Conservation (phyloP, 148 eudicot genomes). For the Camellia granthamiana region DNA sequence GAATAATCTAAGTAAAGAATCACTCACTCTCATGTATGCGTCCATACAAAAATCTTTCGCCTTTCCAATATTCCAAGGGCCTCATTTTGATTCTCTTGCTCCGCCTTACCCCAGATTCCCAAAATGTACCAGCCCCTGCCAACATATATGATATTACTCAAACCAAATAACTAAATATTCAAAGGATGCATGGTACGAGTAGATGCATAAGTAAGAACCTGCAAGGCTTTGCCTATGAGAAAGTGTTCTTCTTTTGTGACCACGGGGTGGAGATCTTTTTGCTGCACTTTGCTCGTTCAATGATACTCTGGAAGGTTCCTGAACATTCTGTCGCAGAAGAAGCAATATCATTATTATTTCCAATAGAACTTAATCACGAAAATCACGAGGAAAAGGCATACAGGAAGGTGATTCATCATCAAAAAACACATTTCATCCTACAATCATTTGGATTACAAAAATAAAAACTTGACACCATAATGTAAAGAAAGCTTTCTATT, state of each 20-base stretch:
- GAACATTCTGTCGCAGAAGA: constrained; percentile 11
- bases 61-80: constrained; percentile 86
- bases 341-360: neutral
- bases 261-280: constrained; percentile 11
- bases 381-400: neutral
- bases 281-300: constrained; percentile 10
- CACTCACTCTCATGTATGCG: constrained; percentile 68
- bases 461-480: neutral
- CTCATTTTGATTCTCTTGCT: constrained; percentile 75
- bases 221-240: constrained; percentile 55
- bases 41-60: constrained; percentile 71
- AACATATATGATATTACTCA: constrained; percentile 15
- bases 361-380: neutral
- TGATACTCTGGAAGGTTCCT: constrained; percentile 15
- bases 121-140: constrained; percentile 67
- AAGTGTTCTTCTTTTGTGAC: constrained; percentile 27
- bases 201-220: constrained; percentile 43
- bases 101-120: constrained; percentile 62
- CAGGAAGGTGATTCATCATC: neutral
- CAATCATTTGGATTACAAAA: neutral
- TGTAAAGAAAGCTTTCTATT: too few relatives aligned
- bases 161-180: constrained; percentile 1
- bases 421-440: neutral
- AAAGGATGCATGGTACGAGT: constrained; percentile 2
- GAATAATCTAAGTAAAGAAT: constrained; percentile 9